Evolutionary conservation across 257 asterid genomes (phyloP), one percentile per base, ranked within the genome.

Genomic region (Solanum paucissectum): DNA sequence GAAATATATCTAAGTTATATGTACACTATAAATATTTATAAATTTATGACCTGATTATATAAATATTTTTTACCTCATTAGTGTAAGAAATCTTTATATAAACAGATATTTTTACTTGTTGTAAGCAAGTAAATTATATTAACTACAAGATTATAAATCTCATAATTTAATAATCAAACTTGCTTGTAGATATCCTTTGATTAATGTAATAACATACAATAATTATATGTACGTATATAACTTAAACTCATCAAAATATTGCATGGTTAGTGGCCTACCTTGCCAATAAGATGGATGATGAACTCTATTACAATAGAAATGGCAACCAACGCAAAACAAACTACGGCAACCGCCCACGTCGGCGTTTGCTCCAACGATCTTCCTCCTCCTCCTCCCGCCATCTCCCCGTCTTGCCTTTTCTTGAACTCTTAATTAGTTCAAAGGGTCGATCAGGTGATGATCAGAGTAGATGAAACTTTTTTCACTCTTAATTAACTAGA

Each of bases 331-430:
- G 89, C 94, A 62, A 96, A 96, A 68, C 97, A 95, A 29, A 96
- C 97, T 2, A 92, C 93, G 46, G 99, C 98, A 5, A 96, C 97
- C 1, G 99, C 98, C 99, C 99, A 96, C 16, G 99, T 96, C 90
- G 99, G 97, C 3, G 99, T 96, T 88, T 93, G 91, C 89, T 96
- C 98, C 89, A 96, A 90, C 32, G 99, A 74, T 83, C 96, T 90
- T 89, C 95, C 95, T 72, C 95, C 96, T 62, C 92, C 83, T 21
- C 83, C 96, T 87, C 95, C 98, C 18, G 98, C 98, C 98, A 95
- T 95, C 60, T 85, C 83, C 21, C 66, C 37, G 44, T n/a, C 25
- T 4, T 34, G 4, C 20, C 9, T 69, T 36, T 60, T 34, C 36
- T 32, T 23, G 5, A 60, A 76, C 5, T 1, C 29, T 37, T 75